Conservation (phyloP, 139 green algal species). For the Protoeuglena noctilucae region DNA sequence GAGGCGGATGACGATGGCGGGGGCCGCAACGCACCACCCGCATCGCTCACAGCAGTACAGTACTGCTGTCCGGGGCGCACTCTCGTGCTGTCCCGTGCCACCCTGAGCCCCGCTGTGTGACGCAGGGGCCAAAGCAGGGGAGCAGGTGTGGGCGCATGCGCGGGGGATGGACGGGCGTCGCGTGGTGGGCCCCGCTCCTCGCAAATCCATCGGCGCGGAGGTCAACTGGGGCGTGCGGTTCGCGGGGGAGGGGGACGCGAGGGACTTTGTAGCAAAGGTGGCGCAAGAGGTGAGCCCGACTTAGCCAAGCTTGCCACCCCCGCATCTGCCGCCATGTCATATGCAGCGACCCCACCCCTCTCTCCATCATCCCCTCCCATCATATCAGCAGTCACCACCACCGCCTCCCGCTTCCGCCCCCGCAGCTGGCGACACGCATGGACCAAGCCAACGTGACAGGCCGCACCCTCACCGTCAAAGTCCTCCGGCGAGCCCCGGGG, state of each 20-base stretch:
- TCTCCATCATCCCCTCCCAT: background rate
- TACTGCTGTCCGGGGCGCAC: too few species aligned
- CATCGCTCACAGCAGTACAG: too few species aligned
- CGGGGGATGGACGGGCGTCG: background rate
- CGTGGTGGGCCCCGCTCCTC: conserved; percentile 2
- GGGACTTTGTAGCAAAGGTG: conserved; percentile 40
- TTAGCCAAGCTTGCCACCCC: background rate
- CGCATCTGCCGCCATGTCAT: background rate
- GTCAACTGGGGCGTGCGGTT: conserved; percentile 89
- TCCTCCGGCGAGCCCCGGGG: background rate
- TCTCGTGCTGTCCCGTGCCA: too few species aligned
- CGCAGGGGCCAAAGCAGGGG: conserved; percentile 1
- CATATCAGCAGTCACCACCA: too few species aligned
- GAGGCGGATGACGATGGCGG: too few species aligned
- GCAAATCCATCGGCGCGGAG: conserved; percentile 67
- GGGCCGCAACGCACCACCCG: too few species aligned
- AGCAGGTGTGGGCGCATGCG: conserved; percentile 3
- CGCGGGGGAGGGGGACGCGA: conserved; percentile 25
- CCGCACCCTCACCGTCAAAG: conserved; percentile 5
- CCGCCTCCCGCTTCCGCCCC: too few species aligned
- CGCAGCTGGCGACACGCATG: background rate
- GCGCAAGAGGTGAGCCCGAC: too few species aligned
- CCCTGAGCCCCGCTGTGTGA: too few species aligned
- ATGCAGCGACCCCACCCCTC: background rate
- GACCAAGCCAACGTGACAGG: background rate